A percentile compares a stretch with the other conserved stretches of the same genome.
Evolutionary conservation across 495 filamentous ascomycete species (phyloP).

Genomic region (Aspergillus sclerotioniger): DNA sequence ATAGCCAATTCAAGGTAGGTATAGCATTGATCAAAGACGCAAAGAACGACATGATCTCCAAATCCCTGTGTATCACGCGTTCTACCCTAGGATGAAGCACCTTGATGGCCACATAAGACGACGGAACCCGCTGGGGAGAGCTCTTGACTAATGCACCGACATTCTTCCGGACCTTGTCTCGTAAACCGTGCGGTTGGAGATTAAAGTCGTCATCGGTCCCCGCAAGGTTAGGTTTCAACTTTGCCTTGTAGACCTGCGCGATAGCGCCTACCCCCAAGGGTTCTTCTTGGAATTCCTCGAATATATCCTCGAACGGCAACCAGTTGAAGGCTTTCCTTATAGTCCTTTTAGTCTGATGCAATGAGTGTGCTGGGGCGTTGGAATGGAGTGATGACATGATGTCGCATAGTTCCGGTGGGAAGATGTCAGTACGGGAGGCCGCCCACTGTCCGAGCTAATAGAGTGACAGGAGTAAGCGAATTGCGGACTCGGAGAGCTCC

Average conservation of each 20-base stretch:
- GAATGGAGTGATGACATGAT: conserved; percentile 96
- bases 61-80: conserved; percentile 79
- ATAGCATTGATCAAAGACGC: conserved; percentile 80
- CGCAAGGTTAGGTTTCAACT: conserved; percentile 77
- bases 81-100: conserved; percentile 93
- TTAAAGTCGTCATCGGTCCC: conserved; percentile 53
- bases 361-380: conserved; percentile 85
- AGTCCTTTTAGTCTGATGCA: conserved; percentile 74
- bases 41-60: conserved; percentile 93
- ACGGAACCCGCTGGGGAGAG: conserved; percentile 80
- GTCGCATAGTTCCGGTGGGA: conserved; percentile 87
- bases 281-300: conserved; percentile 90
- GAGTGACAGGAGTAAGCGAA: conserved; percentile 4
- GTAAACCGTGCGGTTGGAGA: conserved; percentile 52
- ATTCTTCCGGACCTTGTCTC: conserved; percentile 69
- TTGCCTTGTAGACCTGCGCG: conserved; percentile 97
- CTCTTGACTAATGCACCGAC: conserved; percentile 85
- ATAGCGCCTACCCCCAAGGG: conserved; percentile 95
- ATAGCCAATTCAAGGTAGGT: conserved; percentile 97
- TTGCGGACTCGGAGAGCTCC: not conserved
- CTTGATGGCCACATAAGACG: conserved; percentile 92
- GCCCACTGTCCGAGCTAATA: conserved; percentile 96
- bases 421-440: conserved; percentile 94
- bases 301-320: conserved; percentile 81
- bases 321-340: conserved; percentile 80